Evolutionary conservation across 495 filamentous ascomycete species (phyloP).

Genomic region (Hyaloscypha finlandica): DNA sequence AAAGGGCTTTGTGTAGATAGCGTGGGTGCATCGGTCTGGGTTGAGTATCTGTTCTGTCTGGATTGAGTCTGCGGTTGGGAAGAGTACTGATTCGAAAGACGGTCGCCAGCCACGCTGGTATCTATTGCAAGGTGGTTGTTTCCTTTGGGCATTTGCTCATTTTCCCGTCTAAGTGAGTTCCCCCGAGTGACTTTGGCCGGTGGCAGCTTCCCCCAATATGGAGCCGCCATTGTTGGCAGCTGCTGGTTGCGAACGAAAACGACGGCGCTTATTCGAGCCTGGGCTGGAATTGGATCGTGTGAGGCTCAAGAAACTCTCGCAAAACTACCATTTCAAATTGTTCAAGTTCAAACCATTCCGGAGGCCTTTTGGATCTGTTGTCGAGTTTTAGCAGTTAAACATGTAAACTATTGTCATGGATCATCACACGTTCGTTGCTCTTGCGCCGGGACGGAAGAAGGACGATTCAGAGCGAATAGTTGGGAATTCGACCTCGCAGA

Average conservation of each 20-base stretch:
- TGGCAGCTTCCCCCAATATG: slow-evolving; percentile 45
- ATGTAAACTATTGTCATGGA: slow-evolving; percentile 21
- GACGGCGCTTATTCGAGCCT: not conserved
- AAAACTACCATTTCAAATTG: not conserved
- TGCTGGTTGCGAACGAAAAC: slow-evolving; percentile 5
- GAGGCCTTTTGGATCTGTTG: not conserved
- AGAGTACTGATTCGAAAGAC: slow-evolving; percentile 38
- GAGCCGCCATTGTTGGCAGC: slow-evolving; percentile 26
- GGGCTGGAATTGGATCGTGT: not conserved
- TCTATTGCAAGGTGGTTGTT: slow-evolving; percentile 47
- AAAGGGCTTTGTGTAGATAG: slow-evolving; percentile 54
- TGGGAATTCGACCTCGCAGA: slow-evolving; percentile 4
- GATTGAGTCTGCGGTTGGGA: slow-evolving; percentile 38
- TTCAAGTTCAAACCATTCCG: slow-evolving; percentile 4
- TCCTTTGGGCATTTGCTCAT: slow-evolving; percentile 40
- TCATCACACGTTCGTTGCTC: slow-evolving; percentile 7
- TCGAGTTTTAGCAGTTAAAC: not conserved
- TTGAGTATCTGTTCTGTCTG: slow-evolving; percentile 27
- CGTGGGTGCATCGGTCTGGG: slow-evolving; percentile 40
- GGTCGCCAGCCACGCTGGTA: slow-evolving; percentile 27
- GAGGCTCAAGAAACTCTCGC: not conserved
- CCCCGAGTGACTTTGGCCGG: slow-evolving; percentile 37
- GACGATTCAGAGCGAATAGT: slow-evolving; percentile 14
- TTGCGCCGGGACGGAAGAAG: slow-evolving; percentile 17
- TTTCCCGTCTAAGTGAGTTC: slow-evolving; percentile 44